A percentile compares a stretch with the other conserved stretches of the same genome.
Conservation (phyloP, 2,329 filamentous ascomycete genomes). For the Botrytis cinerea region DNA sequence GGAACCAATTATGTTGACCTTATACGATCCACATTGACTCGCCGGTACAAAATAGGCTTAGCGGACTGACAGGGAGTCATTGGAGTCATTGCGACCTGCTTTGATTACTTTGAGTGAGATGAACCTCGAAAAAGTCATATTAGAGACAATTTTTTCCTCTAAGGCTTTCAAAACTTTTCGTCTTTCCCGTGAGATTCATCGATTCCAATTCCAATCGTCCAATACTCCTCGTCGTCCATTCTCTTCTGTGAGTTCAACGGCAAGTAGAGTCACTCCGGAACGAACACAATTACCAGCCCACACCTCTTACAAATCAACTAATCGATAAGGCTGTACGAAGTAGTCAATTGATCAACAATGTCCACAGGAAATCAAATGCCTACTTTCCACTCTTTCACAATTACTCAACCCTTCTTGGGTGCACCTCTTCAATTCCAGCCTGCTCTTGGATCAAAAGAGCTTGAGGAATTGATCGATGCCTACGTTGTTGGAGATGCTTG, state of each 20-base stretch:
- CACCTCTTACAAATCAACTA: not conserved
- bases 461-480: conserved; percentile 60
- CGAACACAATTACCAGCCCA: not conserved
- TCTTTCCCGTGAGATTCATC: conserved; percentile 14
- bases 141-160: conserved; percentile 7
- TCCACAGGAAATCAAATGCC: conserved; percentile 19
- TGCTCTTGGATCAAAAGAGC: conserved; percentile 61
- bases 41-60: conserved; percentile 17
- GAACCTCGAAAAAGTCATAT: conserved; percentile 15
- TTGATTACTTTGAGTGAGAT: conserved; percentile 10
- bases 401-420: conserved; percentile 60
- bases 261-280: conserved; percentile 16
- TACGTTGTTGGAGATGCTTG: conserved; percentile 56
- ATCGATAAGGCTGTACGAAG: conserved; percentile 7
- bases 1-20: not conserved
- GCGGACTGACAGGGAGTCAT: not conserved
- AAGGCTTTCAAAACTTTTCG: not conserved
- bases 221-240: conserved; percentile 18
- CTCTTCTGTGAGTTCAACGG: not conserved
- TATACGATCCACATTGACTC: not conserved
- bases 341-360: conserved; percentile 17
- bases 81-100: not conserved
- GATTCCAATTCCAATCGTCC: not conserved
- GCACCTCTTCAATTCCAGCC: conserved; percentile 65
- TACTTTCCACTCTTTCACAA: conserved; percentile 43